These are phyloP conservation scores for Gossypium schwendimanii DNA, from an alignment of 441 rosid species.

Conservation along the genomic window DNA sequence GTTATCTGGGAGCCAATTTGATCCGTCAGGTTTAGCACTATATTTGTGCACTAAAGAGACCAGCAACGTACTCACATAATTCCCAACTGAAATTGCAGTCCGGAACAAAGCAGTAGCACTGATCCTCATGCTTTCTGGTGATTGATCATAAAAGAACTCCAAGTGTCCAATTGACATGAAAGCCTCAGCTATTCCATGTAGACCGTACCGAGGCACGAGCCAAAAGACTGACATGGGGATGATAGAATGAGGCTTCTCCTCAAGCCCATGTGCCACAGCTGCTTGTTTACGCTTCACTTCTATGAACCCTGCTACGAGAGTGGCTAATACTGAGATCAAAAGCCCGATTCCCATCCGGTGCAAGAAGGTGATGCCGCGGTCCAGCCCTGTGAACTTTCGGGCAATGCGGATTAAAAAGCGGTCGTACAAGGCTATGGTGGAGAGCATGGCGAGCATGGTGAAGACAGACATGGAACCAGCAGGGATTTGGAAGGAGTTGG, in stretches of 20 bases:
- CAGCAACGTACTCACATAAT: conserved; percentile 65
- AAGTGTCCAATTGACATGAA: conserved; percentile 86
- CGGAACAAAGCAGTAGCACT: conserved; percentile 73
- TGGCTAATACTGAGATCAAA: conserved; percentile 62
- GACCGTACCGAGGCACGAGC: conserved; percentile 72
- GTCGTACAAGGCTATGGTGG: conserved; percentile 63
- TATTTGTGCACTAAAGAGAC: conserved; percentile 60
- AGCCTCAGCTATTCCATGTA: conserved; percentile 89
- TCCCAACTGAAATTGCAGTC: conserved; percentile 65
- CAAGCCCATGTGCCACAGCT: conserved; percentile 39
- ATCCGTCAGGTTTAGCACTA: conserved; percentile 51
- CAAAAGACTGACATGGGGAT: conserved; percentile 70
- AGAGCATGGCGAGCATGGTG: conserved; percentile 73
- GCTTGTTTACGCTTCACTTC: conserved; percentile 60
- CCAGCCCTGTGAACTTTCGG: conserved; percentile 65
- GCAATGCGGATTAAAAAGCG: conserved; percentile 47
- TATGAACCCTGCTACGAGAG: conserved; percentile 65
- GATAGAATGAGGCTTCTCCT: conserved; percentile 30
- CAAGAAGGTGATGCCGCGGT: conserved; percentile 70
- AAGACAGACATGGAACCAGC: conserved; percentile 88
- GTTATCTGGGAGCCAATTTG: conserved; percentile 80
- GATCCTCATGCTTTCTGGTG: conserved; percentile 92
- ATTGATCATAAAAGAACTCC: conserved; percentile 83
- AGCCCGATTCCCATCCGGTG: conserved; percentile 85
- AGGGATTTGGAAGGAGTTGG: conserved; percentile 64